These are phyloP conservation scores for Raphidocelis subcapitata DNA, from an alignment of 139 green algal species.

Conservation along the genomic window DNA sequence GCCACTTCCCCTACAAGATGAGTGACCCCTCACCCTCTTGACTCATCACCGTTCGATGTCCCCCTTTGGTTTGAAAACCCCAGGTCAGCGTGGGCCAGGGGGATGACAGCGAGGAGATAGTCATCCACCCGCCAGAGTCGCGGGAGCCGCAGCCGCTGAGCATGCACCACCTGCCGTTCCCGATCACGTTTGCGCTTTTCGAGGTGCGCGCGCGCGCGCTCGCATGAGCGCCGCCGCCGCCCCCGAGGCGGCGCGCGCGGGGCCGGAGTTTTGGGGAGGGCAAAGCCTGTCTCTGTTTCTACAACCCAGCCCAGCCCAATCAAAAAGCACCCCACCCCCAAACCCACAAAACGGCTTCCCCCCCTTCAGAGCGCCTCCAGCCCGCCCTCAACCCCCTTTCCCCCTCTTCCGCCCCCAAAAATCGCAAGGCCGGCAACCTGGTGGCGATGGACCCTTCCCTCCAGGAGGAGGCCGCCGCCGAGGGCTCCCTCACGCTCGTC, in stretches of 20 bases:
- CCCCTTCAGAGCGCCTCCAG: background rate
- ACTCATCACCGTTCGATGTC: too few species aligned
- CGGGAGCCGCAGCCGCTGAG: conserved; percentile 81
- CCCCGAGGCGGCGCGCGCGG: too few species aligned
- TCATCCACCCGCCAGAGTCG: conserved; percentile 38
- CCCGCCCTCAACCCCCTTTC: background rate
- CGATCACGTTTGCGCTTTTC: conserved; percentile 82
- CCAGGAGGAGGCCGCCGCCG: conserved; percentile 68
- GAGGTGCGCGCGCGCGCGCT: conserved; percentile 43
- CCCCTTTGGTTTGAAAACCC: too few species aligned
- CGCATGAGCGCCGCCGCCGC: too few species aligned
- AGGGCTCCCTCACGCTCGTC: background rate
- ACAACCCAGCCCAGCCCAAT: background rate
- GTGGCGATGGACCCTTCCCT: conserved; percentile 73
- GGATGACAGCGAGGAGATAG: background rate
- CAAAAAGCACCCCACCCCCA: background rate
- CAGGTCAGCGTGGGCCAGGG: background rate
- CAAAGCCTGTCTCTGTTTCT: background rate
- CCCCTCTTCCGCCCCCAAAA: background rate
- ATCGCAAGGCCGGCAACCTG: conserved; percentile 44
- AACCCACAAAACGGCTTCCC: background rate
- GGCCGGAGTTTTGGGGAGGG: background rate
- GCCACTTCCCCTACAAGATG: too few species aligned
- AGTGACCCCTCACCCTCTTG: too few species aligned
- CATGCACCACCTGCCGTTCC: conserved; percentile 87